Conservation (phyloP, 129 eudicot species). For the Flaveria linearis region DNA sequence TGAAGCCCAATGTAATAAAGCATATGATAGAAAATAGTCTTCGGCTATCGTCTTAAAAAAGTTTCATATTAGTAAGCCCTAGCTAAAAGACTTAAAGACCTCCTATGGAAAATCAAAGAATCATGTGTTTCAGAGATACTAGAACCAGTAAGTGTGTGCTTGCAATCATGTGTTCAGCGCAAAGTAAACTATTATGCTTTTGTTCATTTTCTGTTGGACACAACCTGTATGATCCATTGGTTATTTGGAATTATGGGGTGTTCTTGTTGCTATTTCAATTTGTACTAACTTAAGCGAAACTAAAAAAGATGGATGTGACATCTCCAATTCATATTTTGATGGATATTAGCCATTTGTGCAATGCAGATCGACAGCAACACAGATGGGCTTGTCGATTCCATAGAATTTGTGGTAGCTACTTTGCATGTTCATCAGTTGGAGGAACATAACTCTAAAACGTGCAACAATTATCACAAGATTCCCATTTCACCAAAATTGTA, state of each 20-base stretch:
- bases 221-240: too few species aligned
- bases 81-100: constrained; percentile 57
- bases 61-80: constrained; percentile 51
- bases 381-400: constrained; percentile 88
- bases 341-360: too few species aligned
- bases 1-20: background rate
- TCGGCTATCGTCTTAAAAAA: background rate
- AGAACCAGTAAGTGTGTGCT: constrained; percentile 61
- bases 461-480: constrained; percentile 67
- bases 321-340: background rate
- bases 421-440: constrained; percentile 91
- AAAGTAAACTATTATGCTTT: too few species aligned
- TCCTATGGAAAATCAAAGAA: constrained; percentile 96
- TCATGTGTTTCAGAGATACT: constrained; percentile 78
- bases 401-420: constrained; percentile 96
- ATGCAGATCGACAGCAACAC: constrained; percentile 88
- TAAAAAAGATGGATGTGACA: background rate
- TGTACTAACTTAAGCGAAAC: background rate
- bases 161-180: too few species aligned
- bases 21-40: background rate
- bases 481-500: background rate
- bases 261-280: background rate
- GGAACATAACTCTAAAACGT: constrained; percentile 79
- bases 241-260: too few species aligned
- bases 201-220: too few species aligned